Conservation (phyloP, 2,329 filamentous ascomycete genomes). For the Ophiostoma montium region DNA sequence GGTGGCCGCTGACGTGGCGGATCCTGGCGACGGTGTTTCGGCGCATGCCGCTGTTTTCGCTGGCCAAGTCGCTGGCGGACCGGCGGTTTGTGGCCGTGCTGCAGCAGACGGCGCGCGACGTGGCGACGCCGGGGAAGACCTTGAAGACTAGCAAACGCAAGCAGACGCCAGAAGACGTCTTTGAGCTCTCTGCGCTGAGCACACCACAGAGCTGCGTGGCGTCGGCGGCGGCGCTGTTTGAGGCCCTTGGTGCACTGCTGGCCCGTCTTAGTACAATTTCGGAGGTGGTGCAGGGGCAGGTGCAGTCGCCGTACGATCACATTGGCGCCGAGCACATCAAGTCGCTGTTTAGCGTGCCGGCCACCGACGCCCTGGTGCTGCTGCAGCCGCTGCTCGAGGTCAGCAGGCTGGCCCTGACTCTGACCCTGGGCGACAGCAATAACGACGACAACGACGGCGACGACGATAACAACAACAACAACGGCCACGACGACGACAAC, state of each 20-base stretch:
- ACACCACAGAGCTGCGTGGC: constrained; percentile 27
- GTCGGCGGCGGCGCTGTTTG: constrained; percentile 34
- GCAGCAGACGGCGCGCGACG: constrained; percentile 49
- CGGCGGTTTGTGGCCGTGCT: constrained; percentile 53
- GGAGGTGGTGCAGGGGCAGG: no score
- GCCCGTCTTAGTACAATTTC: constrained; percentile 23
- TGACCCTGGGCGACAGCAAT: background rate
- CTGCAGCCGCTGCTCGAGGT: constrained; percentile 29
- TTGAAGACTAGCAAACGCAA: constrained; percentile 13
- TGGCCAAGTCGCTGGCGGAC: constrained; percentile 58
- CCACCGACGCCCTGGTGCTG: constrained; percentile 31
- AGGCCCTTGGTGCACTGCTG: constrained; percentile 32
- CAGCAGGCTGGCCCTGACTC: constrained; percentile 15
- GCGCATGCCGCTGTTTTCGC: constrained; percentile 52
- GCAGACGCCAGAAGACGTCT: constrained; percentile 13
- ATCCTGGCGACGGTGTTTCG: constrained; percentile 47
- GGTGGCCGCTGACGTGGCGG: constrained; percentile 44
- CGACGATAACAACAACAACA: background rate
- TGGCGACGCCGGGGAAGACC: constrained; percentile 27
- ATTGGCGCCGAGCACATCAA: constrained; percentile 45
- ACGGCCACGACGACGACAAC: background rate
- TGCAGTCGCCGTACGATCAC: constrained; percentile 24
- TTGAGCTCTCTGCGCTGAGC: constrained; percentile 27
- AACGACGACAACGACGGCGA: background rate
- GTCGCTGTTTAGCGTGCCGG: constrained; percentile 38